Evolutionary conservation across 73 alveolate species (phyloP).

Genomic region (Durusdinium trenchii): DNA sequence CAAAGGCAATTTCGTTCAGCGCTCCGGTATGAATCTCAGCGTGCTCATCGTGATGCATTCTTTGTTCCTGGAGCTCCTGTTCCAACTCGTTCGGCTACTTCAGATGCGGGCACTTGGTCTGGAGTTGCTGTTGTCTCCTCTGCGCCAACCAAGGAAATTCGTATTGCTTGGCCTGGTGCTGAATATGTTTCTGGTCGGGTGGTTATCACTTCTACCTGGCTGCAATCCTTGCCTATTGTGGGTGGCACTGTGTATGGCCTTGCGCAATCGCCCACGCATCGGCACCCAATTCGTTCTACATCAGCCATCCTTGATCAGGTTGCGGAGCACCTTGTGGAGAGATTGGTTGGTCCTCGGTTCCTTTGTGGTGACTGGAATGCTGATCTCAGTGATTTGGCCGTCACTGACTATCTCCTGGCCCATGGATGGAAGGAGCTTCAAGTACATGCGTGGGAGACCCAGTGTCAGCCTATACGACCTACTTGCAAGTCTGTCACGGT

Average conservation of each 20-base stretch:
- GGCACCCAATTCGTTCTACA: background rate
- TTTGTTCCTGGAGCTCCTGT: background rate
- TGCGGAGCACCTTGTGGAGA: background rate
- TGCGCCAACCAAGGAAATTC: background rate
- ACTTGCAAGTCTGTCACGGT: background rate
- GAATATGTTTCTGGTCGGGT: background rate
- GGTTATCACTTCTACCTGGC: background rate
- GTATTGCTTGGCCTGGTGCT: background rate
- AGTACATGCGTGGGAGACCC: background rate
- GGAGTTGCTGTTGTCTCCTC: background rate
- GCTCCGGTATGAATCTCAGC: background rate
- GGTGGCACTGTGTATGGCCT: background rate
- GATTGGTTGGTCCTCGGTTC: background rate
- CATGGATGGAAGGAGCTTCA: background rate
- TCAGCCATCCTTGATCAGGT: background rate
- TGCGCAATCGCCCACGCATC: background rate
- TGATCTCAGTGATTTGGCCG: background rate
- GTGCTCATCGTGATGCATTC: background rate
- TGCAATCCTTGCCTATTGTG: background rate
- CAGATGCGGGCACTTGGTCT: background rate
- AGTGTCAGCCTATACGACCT: background rate
- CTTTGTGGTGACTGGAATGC: background rate
- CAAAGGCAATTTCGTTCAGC: too few relatives aligned
- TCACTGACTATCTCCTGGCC: background rate
- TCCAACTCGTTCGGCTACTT: background rate